Percentiles rank a stretch among this genome's conserved stretches.
Conservation (phyloP, 257 asterid species). For the Paulownia fortunei region DNA sequence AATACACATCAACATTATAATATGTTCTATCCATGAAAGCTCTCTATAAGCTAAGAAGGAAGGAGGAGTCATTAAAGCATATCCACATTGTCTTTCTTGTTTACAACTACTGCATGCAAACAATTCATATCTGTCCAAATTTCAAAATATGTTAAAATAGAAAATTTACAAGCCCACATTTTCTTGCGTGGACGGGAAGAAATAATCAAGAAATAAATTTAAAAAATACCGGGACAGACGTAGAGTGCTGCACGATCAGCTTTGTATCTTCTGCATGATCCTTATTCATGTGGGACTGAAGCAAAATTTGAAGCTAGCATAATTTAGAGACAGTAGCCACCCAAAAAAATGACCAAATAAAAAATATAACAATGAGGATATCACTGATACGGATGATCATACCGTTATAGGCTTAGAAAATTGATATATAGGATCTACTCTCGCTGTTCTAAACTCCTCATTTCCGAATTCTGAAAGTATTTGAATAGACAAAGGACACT, state of each 20-base stretch:
- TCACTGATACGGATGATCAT: constrained; percentile 28
- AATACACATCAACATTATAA: background rate
- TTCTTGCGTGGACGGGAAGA: background rate
- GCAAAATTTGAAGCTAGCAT: constrained; percentile 1
- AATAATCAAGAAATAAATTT: background rate
- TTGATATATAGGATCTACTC: constrained; percentile 83
- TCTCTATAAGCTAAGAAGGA: background rate
- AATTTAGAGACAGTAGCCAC: constrained; percentile 10
- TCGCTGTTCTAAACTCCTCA: constrained; percentile 69
- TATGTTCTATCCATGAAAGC: background rate
- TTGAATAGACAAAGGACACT: too few relatives aligned
- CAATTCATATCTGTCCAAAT: background rate
- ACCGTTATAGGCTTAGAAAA: constrained; percentile 82
- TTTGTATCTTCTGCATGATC: constrained; percentile 84
- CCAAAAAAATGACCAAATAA: background rate
- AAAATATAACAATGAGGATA: background rate
- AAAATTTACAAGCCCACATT: background rate
- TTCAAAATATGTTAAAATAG: background rate
- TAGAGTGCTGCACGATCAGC: constrained; percentile 71
- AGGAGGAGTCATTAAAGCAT: background rate
- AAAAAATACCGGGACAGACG: constrained; percentile 68
- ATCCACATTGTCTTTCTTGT: background rate
- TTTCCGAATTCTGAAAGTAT: constrained; percentile 63
- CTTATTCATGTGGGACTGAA: constrained; percentile 88
- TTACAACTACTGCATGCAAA: too few relatives aligned